A percentile compares a stretch with the other conserved stretches of the same genome.
Conservation (phyloP, 805 yeast species). For the Cyberlindnera bimundalis region DNA sequence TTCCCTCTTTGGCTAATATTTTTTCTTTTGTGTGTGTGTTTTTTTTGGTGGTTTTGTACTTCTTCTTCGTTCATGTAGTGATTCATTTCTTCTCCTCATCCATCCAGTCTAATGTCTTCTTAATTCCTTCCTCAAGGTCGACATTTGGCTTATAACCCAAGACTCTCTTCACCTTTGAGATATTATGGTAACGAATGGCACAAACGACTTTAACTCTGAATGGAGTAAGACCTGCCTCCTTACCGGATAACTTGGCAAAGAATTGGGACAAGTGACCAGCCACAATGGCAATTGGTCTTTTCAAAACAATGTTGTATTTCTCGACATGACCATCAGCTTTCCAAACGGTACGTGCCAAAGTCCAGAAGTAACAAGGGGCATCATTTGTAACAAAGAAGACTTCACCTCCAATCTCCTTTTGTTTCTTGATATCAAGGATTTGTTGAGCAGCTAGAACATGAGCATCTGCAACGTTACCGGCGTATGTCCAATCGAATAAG, state of each 20-base stretch:
- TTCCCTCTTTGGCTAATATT: neutral
- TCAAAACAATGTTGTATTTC: constrained; percentile 61
- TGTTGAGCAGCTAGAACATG: constrained; percentile 90
- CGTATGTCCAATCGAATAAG: constrained; percentile 94
- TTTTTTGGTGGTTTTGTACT: too few relatives aligned
- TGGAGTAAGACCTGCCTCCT: constrained; percentile 93
- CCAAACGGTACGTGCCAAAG: constrained; percentile 95
- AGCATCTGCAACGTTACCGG: constrained; percentile 97
- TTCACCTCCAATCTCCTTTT: constrained; percentile 68
- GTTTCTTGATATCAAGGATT: constrained; percentile 46
- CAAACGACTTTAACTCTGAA: constrained; percentile 91
- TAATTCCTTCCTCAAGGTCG: constrained; percentile 74
- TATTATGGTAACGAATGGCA: constrained; percentile 91
- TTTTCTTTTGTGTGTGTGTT: too few relatives aligned
- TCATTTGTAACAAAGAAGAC: constrained; percentile 90
- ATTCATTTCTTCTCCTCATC: constrained; percentile 47
- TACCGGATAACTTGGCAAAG: constrained; percentile 64
- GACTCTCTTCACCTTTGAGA: constrained; percentile 74
- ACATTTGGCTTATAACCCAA: constrained; percentile 82
- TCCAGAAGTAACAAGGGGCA: constrained; percentile 95
- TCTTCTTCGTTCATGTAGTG: too few relatives aligned
- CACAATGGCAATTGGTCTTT: constrained; percentile 70
- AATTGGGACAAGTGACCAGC: constrained; percentile 81
- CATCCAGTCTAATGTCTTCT: constrained; percentile 82
- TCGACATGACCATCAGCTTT: constrained; percentile 90